phyloP scores from a whole-genome alignment of 306 rosid species.

The Prinsepia uniflora region DNA sequence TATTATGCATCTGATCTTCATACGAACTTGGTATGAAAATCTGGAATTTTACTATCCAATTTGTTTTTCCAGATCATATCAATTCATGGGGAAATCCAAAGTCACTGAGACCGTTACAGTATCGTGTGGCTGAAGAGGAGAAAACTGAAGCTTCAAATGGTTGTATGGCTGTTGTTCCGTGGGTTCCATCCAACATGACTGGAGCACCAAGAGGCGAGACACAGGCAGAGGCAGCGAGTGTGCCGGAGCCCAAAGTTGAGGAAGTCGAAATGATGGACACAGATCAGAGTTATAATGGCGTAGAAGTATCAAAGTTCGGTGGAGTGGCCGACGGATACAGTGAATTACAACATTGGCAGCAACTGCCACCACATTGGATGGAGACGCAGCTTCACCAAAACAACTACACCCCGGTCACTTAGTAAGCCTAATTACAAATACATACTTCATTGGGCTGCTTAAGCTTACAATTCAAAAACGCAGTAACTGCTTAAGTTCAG shows the following conservation, averaged over 20 bases:
- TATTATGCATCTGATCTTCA: neutral
- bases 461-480: no score
- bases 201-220: constrained; percentile 8
- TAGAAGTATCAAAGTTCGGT: neutral
- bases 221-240: constrained; percentile 20
- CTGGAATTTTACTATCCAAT: neutral
- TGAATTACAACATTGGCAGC: constrained; percentile 31
- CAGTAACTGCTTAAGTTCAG: no score
- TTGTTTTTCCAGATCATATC: constrained; percentile 20
- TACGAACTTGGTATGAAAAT: neutral
- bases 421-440: neutral
- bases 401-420: constrained; percentile 20
- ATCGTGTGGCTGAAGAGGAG: constrained; percentile 20
- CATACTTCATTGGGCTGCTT: neutral
- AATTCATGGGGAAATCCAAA: constrained; percentile 17
- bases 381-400: constrained; percentile 19
- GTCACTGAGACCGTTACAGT: constrained; percentile 15
- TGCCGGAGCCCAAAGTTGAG: constrained; percentile 20
- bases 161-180: constrained; percentile 42
- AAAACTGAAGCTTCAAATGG: constrained; percentile 26
- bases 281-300: constrained; percentile 15
- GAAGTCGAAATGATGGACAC: constrained; percentile 46
- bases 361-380: constrained; percentile 17
- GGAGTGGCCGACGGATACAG: constrained; percentile 10
- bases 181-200: constrained; percentile 30